These are phyloP conservation scores for Talaromyces verruculosus DNA, from an alignment of 2,329 filamentous ascomycete genomes.

Conservation along the genomic window DNA sequence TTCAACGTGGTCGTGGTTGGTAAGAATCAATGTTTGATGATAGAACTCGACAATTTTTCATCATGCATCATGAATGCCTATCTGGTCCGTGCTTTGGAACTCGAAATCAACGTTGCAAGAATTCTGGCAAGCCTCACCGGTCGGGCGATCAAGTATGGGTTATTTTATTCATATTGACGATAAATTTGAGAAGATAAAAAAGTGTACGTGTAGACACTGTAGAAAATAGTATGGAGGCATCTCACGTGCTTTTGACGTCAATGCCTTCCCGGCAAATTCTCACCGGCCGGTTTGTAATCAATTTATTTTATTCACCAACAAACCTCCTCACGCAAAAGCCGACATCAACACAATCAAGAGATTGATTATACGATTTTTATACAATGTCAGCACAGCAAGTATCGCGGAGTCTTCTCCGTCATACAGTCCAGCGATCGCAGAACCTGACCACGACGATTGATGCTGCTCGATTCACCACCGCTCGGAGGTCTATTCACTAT, in stretches of 20 bases:
- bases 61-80: not conserved
- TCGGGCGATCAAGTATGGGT: too few relatives aligned
- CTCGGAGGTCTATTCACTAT: conserved; percentile 29
- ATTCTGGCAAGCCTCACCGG: not conserved
- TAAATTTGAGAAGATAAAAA: not conserved
- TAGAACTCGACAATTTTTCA: not conserved
- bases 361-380: not conserved
- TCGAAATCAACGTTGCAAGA: not conserved
- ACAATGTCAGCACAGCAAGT: conserved; percentile 36
- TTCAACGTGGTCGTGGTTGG: not conserved
- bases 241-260: conserved; percentile 23
- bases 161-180: not conserved
- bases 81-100: not conserved
- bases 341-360: not conserved
- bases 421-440: conserved; percentile 29
- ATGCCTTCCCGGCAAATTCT: conserved; percentile 3
- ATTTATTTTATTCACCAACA: not conserved
- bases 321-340: not conserved
- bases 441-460: conserved; percentile 26
- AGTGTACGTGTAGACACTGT: not conserved
- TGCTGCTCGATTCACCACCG: conserved; percentile 27
- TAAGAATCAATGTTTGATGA: not conserved
- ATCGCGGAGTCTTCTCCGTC: conserved; percentile 36
- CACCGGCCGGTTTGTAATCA: conserved; percentile 19
- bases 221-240: not conserved